phyloP scores from a whole-genome alignment of 106 monocot genomes.

The Dioscorea zingiberensis region DNA sequence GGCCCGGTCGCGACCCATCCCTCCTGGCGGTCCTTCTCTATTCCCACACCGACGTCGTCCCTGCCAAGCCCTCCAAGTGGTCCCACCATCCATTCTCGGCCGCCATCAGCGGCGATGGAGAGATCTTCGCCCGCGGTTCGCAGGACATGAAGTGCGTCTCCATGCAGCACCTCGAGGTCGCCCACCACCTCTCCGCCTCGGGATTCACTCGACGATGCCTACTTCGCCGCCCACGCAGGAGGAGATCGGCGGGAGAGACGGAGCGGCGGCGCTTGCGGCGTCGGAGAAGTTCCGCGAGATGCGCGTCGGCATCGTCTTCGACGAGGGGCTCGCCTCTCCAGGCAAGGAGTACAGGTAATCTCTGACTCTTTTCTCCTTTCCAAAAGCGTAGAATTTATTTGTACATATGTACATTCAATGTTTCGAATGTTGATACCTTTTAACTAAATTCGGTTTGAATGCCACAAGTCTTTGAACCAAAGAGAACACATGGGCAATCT shows the following conservation, averaged over 20 bases:
- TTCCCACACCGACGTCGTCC: conserved; percentile 98
- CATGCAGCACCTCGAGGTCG: conserved; percentile 86
- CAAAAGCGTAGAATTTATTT: too few species aligned
- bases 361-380: too few species aligned
- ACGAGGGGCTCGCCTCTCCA: conserved; percentile 81
- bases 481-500: too few species aligned
- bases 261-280: conserved; percentile 35
- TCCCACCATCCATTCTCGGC: conserved; percentile 67
- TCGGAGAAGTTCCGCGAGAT: conserved; percentile 50
- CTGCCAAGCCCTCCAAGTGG: conserved; percentile 88
- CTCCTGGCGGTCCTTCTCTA: conserved; percentile 89
- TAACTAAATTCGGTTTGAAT: too few species aligned
- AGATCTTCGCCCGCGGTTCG: conserved; percentile 76
- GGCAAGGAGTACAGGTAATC: conserved; percentile 43
- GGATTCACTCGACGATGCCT: conserved; percentile 58
- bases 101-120: conserved; percentile 25
- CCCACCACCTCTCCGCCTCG: conserved; percentile 32
- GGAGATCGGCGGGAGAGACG: conserved; percentile 74
- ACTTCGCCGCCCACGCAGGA: conserved; percentile 90
- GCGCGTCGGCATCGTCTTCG: conserved; percentile 74
- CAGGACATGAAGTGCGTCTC: conserved; percentile 99
- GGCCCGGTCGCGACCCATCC: conserved; percentile 53
- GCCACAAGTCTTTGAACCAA: too few species aligned
- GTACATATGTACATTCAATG: too few species aligned
- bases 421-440: too few species aligned